Evolutionary conservation across 2,329 filamentous ascomycete species (phyloP), one percentile per base, ranked within the genome.

Genomic region (Penicillium griseofulvum): DNA sequence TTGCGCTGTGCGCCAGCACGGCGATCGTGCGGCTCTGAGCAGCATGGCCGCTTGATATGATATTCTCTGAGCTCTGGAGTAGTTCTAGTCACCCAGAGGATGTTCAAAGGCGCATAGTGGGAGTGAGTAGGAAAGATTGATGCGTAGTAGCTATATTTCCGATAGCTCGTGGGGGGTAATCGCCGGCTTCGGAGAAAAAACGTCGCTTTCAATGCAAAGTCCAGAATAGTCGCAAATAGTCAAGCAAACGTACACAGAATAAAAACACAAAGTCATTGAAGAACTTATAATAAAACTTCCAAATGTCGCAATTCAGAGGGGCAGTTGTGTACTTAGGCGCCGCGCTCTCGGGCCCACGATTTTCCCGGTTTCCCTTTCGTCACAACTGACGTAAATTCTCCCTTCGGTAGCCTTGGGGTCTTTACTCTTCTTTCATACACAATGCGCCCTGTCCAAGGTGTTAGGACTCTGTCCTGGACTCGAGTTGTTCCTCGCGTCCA

Each of bases 361-460:
- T 65, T 65, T 65, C 61, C 63, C 63, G 59, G 51, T 56, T 58
- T 55, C 49, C 49, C 53, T 50, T 53, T 57, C 53, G 44, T 57
- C 55, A 53, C 55, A 53, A 54, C 64, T 65, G 62, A 65, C 64
- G 63, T 64, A 66, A 62, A 66, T 54, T 57, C 57, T 58, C 44
- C 54, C 58, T 60, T 37, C 46, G 41, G 55, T 56, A 50, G 31
- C 12, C 22, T 12, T 44, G 17, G 43, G 12, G 48, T 43, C 16
- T 17, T 44, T 14, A 16, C 48, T 50, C 37, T 43, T 50, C 33
- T 49, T 50, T 19, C 41, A 45, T 28, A 56, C 61, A 69, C 65
- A 60, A 75, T 75, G 72, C 65, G 66, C 66, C 68, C 68, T 60
- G 61, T 75, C 58, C 66, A 68, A 65, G 69, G 72, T 61, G 65